Base-by-base conservation (phyloP, 2,329 filamentous ascomycete genomes). In the Ceratocystis papillata region DNA sequence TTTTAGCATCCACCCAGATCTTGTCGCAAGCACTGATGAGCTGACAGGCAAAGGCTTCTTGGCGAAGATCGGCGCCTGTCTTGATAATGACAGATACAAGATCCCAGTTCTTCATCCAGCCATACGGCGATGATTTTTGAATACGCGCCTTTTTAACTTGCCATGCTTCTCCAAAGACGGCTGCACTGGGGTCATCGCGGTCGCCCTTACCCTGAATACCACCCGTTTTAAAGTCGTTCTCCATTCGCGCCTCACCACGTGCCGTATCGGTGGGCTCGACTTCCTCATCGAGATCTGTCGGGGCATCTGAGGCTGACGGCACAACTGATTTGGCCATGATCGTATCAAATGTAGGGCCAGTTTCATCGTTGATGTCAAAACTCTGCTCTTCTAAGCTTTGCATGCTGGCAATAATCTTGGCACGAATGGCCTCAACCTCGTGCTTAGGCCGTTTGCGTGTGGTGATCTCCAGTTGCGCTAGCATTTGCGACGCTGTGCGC, bases 41-140 rank as follows among this genome's bases (percentile, higher is more conserved):
- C 76, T 94, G 89, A 73, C 89, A 93, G 5, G 89, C 89, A 74
- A 94, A 94, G 0, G 89, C 89, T 75, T 94, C 89, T 76, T 94
- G 89, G 63, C 89, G 82, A 68, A 94, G 77, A 75, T 94, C 89
- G 1, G 87, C 87, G 2, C 89, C 89, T 10, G 89, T 94, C 78
- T 94, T 94, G 71, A 94, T 87, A 72, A 94, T 94, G 68, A 94
- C 89, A 72, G 88, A 92, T 69, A 94, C 80, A 28, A 94, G 80
- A 72, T 94, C 89, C 89, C 89, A 94, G 72, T 91, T 93, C 77
- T 89, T 89, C 86, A 91, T 90, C 84, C 88, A 90, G 8, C 89
- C 89, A 72, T 92, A 94, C 0, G 89, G 89, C 0, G 89, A 93
- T 1, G 88, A 88, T 71, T 88, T 87, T 68, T 89, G 83, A 73